phyloP scores from a whole-genome alignment of 345 rosid species.

The Euphorbia peplus region DNA sequence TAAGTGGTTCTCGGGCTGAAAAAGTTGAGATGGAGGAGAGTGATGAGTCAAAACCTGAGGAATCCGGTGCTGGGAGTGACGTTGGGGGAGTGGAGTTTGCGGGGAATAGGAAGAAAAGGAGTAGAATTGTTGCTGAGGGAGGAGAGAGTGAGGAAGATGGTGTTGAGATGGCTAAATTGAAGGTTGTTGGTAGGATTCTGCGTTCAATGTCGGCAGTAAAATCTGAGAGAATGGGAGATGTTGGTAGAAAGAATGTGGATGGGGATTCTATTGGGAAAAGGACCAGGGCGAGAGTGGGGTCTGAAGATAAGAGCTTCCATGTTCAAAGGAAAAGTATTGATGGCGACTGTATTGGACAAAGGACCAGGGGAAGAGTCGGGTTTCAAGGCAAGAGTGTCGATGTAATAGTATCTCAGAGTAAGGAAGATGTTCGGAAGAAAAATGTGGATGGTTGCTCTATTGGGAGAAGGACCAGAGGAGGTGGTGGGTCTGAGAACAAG shows the following conservation, averaged over 20 bases:
- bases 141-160: conserved; percentile 22
- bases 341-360: conserved; percentile 6
- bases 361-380: conserved; percentile 2
- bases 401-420: neutral
- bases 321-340: neutral
- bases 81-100: conserved; percentile 14
- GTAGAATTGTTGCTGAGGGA: conserved; percentile 18
- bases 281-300: neutral
- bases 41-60: conserved; percentile 12
- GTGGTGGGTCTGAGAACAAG: conserved; percentile 17
- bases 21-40: conserved; percentile 17
- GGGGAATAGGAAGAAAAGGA: conserved; percentile 22
- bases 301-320: conserved; percentile 2
- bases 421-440: neutral
- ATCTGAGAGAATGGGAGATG: conserved; percentile 9
- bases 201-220: conserved; percentile 39
- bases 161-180: conserved; percentile 23
- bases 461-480: conserved; percentile 4
- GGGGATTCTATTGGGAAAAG: conserved; percentile 9
- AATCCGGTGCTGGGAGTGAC: conserved; percentile 17
- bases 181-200: conserved; percentile 40
- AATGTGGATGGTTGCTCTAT: neutral
- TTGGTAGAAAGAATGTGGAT: conserved; percentile 6
- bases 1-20: conserved; percentile 10
- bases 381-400: conserved; percentile 16